These are phyloP conservation scores for Eucalyptus marginata DNA, from an alignment of 345 rosid genomes.

Conservation along the genomic window DNA sequence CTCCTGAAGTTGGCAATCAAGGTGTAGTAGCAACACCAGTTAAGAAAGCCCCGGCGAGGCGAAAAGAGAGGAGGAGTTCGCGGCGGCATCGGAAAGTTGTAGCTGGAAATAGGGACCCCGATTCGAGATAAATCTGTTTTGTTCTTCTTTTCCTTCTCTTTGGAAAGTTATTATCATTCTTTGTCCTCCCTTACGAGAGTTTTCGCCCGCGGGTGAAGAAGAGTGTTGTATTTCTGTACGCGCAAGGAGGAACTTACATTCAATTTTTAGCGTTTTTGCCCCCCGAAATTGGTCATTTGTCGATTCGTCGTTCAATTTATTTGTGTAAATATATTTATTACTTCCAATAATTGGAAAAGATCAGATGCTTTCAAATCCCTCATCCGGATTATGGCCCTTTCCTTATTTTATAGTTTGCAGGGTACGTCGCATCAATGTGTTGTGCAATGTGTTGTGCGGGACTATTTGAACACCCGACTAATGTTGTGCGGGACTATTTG, in stretches of 20 bases:
- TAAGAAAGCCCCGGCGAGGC: constrained; percentile 31
- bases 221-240: background rate
- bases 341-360: background rate
- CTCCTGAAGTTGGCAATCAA: constrained; percentile 18
- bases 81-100: constrained; percentile 62
- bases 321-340: background rate
- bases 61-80: constrained; percentile 44
- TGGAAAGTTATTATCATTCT: background rate
- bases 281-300: background rate
- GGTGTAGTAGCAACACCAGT: constrained; percentile 3
- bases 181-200: background rate
- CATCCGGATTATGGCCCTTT: background rate
- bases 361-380: background rate
- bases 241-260: background rate
- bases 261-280: background rate
- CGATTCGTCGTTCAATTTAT: background rate
- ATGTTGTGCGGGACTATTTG: background rate
- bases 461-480: background rate
- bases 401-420: background rate
- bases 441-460: background rate
- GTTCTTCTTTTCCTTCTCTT: background rate
- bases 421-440: background rate
- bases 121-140: background rate
- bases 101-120: constrained; percentile 16
- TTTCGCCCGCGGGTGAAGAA: background rate